Base-by-base conservation (phyloP, 306 rosid genomes). In the Fagus crenata region DNA sequence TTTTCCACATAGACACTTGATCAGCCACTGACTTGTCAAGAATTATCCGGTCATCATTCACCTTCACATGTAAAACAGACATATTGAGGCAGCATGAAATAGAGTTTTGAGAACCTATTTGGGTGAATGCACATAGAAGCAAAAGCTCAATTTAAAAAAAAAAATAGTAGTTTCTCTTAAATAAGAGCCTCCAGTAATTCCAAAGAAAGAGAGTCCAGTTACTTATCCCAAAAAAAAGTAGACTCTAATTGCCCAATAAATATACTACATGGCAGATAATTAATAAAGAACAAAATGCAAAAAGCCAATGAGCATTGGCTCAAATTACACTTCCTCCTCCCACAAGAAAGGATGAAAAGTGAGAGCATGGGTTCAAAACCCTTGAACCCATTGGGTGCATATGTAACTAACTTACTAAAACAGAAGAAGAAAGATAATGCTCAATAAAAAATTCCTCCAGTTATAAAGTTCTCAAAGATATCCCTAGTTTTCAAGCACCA, bases 1-100 rank as follows among this genome's bases (percentile, higher is more conserved):
- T 89, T 88, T 89, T 92, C 97, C 97, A 95, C 65, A 88, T 77
- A 59, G 92, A 88, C 22, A 95, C 97, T 88, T 95, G 97, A 86
- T 95, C 97, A 74, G 97, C 91, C 51, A 95, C 85, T 37, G 99
- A 87, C 81, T 85, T 89, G 87, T 92, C 97, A 76, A 92, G 97
- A 81, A 92, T 85, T 80, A 95, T 83, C 78, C 85, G 85, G 77
- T 92, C 97, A 46, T 92, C 99, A 4, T 86, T 88, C 85, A 91
- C 86, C 97, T 95, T 76, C 73, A 85, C 74, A 78, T 12, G 78
- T 46, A 80, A 59, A 77, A 68, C 49, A 76, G 1, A 79, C 59
- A 17, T 56, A 71, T 55, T 2, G 4, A 67, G 14, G 32, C 51
- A 3, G 14, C 51, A 37, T n/a, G 32, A 67, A 67, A 11, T 3